phyloP scores from a whole-genome alignment of 805 yeast genomes.

The Lipomyces yamadae region DNA sequence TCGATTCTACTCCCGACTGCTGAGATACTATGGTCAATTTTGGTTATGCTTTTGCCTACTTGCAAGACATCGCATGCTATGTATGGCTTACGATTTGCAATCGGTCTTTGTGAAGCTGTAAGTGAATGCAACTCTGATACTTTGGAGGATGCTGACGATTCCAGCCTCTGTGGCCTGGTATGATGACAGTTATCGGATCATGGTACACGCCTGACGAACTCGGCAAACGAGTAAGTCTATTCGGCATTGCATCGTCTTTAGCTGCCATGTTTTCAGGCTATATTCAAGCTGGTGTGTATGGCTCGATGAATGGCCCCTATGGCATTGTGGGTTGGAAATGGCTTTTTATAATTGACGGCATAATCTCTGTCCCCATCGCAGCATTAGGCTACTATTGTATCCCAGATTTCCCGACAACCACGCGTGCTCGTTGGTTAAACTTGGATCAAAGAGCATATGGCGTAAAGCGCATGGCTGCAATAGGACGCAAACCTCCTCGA shows the following conservation, averaged over 20 bases:
- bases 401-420: constrained; percentile 33
- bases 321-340: constrained; percentile 53
- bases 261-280: constrained; percentile 47
- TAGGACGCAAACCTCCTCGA: constrained; percentile 35
- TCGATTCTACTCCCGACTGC: constrained; percentile 9
- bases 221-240: constrained; percentile 25
- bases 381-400: constrained; percentile 43
- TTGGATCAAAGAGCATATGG: constrained; percentile 26
- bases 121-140: background rate
- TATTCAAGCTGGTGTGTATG: constrained; percentile 55
- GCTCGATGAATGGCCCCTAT: constrained; percentile 37
- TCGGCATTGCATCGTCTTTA: constrained; percentile 22
- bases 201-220: constrained; percentile 33
- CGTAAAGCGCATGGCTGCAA: constrained; percentile 28
- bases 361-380: constrained; percentile 51
- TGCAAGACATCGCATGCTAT: constrained; percentile 6
- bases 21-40: constrained; percentile 3
- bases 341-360: constrained; percentile 69
- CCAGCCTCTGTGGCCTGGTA: constrained; percentile 15
- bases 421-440: constrained; percentile 27
- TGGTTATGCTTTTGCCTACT: constrained; percentile 6
- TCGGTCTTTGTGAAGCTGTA: constrained; percentile 15
- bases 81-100: constrained; percentile 9
- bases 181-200: constrained; percentile 20
- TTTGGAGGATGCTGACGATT: background rate